Evolutionary conservation across 2,329 filamentous ascomycete species (phyloP).

Genomic region (Graphium sp.): DNA sequence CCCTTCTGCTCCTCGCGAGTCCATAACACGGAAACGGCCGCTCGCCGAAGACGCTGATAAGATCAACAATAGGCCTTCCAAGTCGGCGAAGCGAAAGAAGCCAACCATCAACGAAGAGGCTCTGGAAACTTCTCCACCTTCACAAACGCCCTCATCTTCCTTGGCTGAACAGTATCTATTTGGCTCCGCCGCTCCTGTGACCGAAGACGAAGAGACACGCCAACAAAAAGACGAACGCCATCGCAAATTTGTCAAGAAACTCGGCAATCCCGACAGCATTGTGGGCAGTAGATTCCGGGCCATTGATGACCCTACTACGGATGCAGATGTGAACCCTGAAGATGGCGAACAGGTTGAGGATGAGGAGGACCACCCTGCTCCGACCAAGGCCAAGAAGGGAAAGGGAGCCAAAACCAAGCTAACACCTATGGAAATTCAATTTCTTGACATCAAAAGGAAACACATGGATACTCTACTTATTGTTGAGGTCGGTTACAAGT

Average conservation of each 20-base stretch:
- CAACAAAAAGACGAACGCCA: conserved; percentile 58
- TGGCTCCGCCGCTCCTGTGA: conserved; percentile 20
- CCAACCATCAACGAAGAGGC: conserved; percentile 20
- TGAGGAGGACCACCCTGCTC: conserved; percentile 29
- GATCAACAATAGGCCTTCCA: conserved; percentile 21
- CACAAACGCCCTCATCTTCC: conserved; percentile 10
- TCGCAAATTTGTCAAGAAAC: conserved; percentile 72
- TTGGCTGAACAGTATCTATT: conserved; percentile 35
- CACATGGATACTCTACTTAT: conserved; percentile 82
- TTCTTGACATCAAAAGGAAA: conserved; percentile 84
- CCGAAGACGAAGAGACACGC: conserved; percentile 20
- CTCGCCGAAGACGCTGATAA: conserved; percentile 28
- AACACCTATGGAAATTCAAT: conserved; percentile 86
- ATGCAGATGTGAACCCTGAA: conserved; percentile 36
- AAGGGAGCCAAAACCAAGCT: conserved; percentile 65
- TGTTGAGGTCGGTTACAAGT: conserved; percentile 96
- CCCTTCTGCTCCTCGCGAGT: conserved; percentile 2
- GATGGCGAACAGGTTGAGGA: conserved; percentile 40
- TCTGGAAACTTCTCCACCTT: not conserved
- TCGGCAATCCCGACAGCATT: conserved; percentile 73
- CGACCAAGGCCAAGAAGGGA: conserved; percentile 34
- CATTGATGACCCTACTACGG: too few relatives aligned
- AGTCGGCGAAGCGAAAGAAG: conserved; percentile 23
- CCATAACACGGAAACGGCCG: conserved; percentile 28
- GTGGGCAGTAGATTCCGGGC: too few relatives aligned